A percentile compares a stretch with the other conserved stretches of the same genome.
Conservation (phyloP, 2,329 filamentous ascomycete genomes). For the Verticillium longisporum region DNA sequence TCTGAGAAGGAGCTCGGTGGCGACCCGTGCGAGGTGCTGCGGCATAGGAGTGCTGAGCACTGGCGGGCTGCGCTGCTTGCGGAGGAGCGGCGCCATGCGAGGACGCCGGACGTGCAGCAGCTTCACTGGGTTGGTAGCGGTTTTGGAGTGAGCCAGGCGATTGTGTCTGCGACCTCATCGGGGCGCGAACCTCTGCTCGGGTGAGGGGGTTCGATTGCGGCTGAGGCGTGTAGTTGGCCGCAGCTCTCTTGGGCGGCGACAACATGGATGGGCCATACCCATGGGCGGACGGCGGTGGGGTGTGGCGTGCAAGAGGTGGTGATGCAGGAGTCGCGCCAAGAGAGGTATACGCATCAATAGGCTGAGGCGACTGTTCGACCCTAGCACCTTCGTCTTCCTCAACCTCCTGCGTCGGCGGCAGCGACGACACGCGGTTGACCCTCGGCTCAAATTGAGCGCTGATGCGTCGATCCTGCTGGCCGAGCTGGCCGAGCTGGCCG, state of each 20-base stretch:
- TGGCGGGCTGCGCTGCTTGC: conserved; percentile 14
- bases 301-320: conserved; percentile 30
- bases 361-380: conserved; percentile 1
- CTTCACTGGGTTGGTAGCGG: conserved; percentile 30
- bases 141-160: conserved; percentile 47
- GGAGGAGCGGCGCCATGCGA: conserved; percentile 39
- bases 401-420: conserved; percentile 56
- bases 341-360: conserved; percentile 15
- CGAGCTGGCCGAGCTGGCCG: not conserved
- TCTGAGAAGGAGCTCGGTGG: conserved; percentile 45
- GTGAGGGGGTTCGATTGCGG: conserved; percentile 18
- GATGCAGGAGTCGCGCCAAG: conserved; percentile 23
- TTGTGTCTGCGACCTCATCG: conserved; percentile 55
- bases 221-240: conserved; percentile 45
- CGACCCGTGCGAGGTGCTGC: conserved; percentile 25
- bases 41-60: conserved; percentile 11
- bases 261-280: conserved; percentile 32
- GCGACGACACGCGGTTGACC: conserved; percentile 46
- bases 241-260: conserved; percentile 49
- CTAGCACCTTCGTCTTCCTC: conserved; percentile 45
- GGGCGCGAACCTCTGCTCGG: conserved; percentile 42
- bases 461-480: conserved; percentile 38
- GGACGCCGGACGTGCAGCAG: conserved; percentile 47
- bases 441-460: conserved; percentile 49
- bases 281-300: conserved; percentile 39